Base-by-base conservation (phyloP, 2,329 filamentous ascomycete species). In the Phaeosphaeriaceae sp. region DNA sequence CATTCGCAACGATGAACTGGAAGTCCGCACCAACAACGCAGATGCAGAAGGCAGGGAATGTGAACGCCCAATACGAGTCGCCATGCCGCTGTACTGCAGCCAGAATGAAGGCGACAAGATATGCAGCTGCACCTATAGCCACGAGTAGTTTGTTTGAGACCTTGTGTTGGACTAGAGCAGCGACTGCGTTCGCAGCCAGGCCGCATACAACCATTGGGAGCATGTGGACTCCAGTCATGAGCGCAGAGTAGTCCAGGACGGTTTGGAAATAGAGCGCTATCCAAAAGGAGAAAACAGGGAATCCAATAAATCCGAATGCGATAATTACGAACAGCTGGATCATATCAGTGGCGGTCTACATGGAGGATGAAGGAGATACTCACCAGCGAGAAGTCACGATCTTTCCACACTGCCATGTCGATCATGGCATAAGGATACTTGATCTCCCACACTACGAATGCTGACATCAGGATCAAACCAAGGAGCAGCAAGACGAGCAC, bases 1-100 rank as follows among this genome's bases (percentile, higher is more conserved):
- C 85, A 66, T 91, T 91, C 3, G 86, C 84, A 21, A 91, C 88
- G 58, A 90, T 89, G 73, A 90, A 91, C 57, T 90, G 85, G 33
- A 91, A 84, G 68, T 91, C 89, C 0, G 88, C 88, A 1, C 89
- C 89, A 3, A 89, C 78, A 1, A 90, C 88, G 21, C 84, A 83
- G 24, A 91, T 73, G 17, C 87, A 74, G 41, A 90, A 74, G 0
- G 83, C 83, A 0, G 88, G 87, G 69, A 91, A 91, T 6, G 85
- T 81, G 58, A 89, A 86, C 0, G 83, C 83, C 88, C 88, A 91
- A 71, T 91, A 91, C 19, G 79, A 82, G 54, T 82, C 83, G 10
- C 84, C 79, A 1, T 81, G 70, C 41, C 79, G 76, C 66, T 89
- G 86, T 49, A 89, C 81, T 0, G 85, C 83, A 36, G 88, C 79